Conservation (phyloP, 306 rosid species). For the Herpetospermum pedunculosum region DNA sequence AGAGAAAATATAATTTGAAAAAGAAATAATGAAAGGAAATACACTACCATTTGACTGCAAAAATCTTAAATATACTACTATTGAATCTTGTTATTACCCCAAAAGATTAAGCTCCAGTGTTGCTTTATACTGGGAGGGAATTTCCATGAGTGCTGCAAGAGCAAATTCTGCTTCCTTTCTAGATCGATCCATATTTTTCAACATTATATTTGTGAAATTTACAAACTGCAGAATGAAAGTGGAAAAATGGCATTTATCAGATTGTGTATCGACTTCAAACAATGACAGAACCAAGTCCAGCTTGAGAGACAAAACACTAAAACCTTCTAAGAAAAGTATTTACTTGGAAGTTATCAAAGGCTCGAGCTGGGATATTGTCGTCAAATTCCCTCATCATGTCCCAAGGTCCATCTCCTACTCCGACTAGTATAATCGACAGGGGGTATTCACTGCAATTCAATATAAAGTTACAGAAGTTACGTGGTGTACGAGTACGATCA, state of each 20-base stretch:
- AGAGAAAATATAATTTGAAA: conserved; percentile 6
- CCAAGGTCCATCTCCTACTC: conserved; percentile 99
- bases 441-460: conserved; percentile 53
- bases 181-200: conserved; percentile 52
- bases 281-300: neutral
- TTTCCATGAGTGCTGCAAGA: conserved; percentile 82
- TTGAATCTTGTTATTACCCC: conserved; percentile 48
- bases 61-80: conserved; percentile 5
- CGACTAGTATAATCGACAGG: conserved; percentile 76
- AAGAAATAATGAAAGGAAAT: neutral
- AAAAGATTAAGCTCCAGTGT: conserved; percentile 62
- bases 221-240: conserved; percentile 53
- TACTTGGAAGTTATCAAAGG: conserved; percentile 93
- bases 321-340: conserved; percentile 10
- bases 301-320: conserved; percentile 7
- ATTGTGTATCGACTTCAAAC: neutral
- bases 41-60: neutral
- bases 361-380: conserved; percentile 86
- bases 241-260: neutral
- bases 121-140: conserved; percentile 88
- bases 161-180: conserved; percentile 89
- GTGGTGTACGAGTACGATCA: neutral
- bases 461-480: conserved; percentile 3
- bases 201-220: conserved; percentile 88
- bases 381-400: conserved; percentile 91